These are phyloP conservation scores for Yarrowia galli DNA, from an alignment of 1,139 yeast species.

Conservation along the genomic window DNA sequence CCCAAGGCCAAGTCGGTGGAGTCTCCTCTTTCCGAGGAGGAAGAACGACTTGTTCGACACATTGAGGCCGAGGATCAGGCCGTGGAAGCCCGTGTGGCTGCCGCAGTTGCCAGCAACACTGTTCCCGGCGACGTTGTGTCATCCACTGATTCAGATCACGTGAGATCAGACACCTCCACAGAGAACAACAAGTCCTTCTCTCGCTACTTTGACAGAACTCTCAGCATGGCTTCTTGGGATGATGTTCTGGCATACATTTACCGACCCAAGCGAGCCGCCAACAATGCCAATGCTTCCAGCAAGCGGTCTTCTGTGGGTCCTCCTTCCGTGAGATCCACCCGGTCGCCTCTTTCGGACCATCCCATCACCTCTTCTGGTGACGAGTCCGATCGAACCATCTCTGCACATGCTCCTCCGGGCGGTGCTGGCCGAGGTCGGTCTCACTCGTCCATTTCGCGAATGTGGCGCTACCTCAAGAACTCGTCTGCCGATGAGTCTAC, in stretches of 20 bases:
- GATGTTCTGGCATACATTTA: slow-evolving; percentile 45
- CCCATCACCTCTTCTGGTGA: slow-evolving; percentile 36
- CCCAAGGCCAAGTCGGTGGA: slow-evolving; percentile 6
- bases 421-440: slow-evolving; percentile 36
- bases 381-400: slow-evolving; percentile 39
- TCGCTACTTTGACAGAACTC: slow-evolving; percentile 43
- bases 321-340: slow-evolving; percentile 1
- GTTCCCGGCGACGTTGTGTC: slow-evolving; percentile 43
- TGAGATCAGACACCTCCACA: slow-evolving; percentile 41
- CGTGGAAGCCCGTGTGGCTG: slow-evolving; percentile 14
- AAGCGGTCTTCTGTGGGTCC: slow-evolving; percentile 27
- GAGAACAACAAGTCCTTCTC: slow-evolving; percentile 45
- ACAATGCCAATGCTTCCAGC: not conserved
- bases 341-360: slow-evolving; percentile 25
- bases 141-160: slow-evolving; percentile 33
- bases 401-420: slow-evolving; percentile 36
- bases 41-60: slow-evolving; percentile 44
- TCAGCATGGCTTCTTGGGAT: slow-evolving; percentile 44
- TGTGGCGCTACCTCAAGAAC: slow-evolving; percentile 44
- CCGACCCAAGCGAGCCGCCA: slow-evolving; percentile 36
- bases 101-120: not conserved
- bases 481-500: slow-evolving; percentile 39
- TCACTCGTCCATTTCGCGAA: slow-evolving; percentile 40
- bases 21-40: slow-evolving; percentile 39
- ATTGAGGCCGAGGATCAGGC: slow-evolving; percentile 39